Conservation (phyloP, 2,329 filamentous ascomycete genomes). For the Aspergillus nomiae region DNA sequence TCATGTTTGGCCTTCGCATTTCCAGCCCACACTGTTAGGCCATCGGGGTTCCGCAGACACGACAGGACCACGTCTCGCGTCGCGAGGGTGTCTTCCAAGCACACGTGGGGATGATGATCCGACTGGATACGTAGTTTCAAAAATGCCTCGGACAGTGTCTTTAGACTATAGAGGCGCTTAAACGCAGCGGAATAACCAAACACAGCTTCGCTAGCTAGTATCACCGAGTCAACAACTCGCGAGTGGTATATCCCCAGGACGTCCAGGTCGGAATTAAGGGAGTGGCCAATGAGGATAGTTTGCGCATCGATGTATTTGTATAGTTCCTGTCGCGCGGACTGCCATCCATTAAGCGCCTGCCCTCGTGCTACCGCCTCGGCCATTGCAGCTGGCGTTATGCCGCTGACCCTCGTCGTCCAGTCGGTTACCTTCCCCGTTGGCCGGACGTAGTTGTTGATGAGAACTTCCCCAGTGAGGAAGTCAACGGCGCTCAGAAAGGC, state of each 20-base stretch:
- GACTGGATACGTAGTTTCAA: slow-evolving; percentile 40
- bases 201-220: slow-evolving; percentile 42
- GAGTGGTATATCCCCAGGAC: slow-evolving; percentile 47
- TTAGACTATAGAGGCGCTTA: slow-evolving; percentile 37
- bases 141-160: slow-evolving; percentile 37
- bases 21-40: slow-evolving; percentile 39
- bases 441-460: slow-evolving; percentile 48
- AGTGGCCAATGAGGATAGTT: slow-evolving; percentile 54
- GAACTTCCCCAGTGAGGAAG: slow-evolving; percentile 49
- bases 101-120: slow-evolving; percentile 46
- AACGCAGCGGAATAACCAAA: slow-evolving; percentile 10
- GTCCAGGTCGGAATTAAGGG: slow-evolving; percentile 48
- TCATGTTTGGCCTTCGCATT: not conserved
- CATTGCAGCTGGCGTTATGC: slow-evolving; percentile 39
- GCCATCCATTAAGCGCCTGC: slow-evolving; percentile 44
- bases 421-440: slow-evolving; percentile 38
- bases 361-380: slow-evolving; percentile 30
- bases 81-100: slow-evolving; percentile 54
- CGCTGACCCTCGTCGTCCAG: slow-evolving; percentile 45
- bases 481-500: slow-evolving; percentile 48
- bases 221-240: slow-evolving; percentile 48
- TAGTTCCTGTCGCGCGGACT: slow-evolving; percentile 45
- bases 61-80: slow-evolving; percentile 53
- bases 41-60: slow-evolving; percentile 43
- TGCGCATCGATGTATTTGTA: slow-evolving; percentile 45